Evolutionary conservation across 768 basidiomycete species (phyloP), one percentile per base, ranked within the genome.

Genomic region (Termitomyces bulborhizus): DNA sequence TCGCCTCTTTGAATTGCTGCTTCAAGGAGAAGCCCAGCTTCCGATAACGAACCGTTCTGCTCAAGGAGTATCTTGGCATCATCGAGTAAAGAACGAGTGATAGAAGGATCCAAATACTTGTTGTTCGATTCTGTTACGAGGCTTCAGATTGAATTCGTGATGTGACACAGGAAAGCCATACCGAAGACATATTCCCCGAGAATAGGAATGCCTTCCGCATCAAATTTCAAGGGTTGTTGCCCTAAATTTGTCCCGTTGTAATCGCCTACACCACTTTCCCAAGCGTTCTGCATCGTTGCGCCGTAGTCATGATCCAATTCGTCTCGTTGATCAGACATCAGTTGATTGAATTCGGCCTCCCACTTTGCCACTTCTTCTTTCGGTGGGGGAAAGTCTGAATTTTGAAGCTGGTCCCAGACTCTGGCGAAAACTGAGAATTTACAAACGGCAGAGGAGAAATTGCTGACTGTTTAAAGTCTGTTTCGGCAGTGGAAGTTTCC

Each of bases 1-100:
- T 93, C 87, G 9, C 86, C 89, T 60, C 79, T 79, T 69, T 90
- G 86, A 56, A 98, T 90, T 37, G 93, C 92, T 13, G 93, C 93
- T 72, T 99, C 96, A 21, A 98, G 75, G 63, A 96, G 75, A 40
- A 93, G 75, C 0, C 86, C 88, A 12, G 87, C 93, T 65, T 97
- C 92, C 2, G 92, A 86, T 24, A 99, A 70, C 2, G 94, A 90
- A 1, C 92, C 93, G 53, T 93, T 92, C 56, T 80, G 78, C 21
- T 85, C 81, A 9, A 98, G 72, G 15, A 95, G 70, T 15, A 77
- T 74, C 68, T 94, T 93, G 1, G 92, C 94, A 57, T 88, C 84
- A 46, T 68, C 72, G n/a, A 90, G 70, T 32, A 83, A 79, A n/a
- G 74, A 76, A 29, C 72, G 69, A 2, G 76, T 74, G 0, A 77